These are phyloP conservation scores for Cytospora paraplurivora DNA, from an alignment of 2,329 filamentous ascomycete species.

Conservation along the genomic window DNA sequence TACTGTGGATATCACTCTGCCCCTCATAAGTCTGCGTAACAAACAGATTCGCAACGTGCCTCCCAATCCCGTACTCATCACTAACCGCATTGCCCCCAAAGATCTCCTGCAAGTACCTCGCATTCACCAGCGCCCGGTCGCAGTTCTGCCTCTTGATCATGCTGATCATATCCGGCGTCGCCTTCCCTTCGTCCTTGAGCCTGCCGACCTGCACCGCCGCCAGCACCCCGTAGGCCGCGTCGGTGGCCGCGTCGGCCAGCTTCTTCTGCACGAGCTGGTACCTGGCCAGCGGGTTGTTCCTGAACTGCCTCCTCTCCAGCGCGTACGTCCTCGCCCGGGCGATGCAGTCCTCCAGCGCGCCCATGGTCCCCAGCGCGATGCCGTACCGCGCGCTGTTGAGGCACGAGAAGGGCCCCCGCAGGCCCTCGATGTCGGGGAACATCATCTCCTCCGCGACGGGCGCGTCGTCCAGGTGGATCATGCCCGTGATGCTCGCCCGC, in stretches of 20 bases:
- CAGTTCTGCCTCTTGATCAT: conserved; percentile 99
- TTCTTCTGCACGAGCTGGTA: conserved; percentile 99
- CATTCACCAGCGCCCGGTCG: conserved; percentile 80
- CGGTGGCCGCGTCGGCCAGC: conserved; percentile 86
- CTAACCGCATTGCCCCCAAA: conserved; percentile 98
- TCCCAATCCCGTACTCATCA: conserved; percentile 93
- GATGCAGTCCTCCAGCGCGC: conserved; percentile 91
- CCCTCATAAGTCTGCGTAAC: conserved; percentile 98
- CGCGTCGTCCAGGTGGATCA: conserved; percentile 93
- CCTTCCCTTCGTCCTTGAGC: conserved; percentile 88
- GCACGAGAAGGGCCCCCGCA: conserved; percentile 88
- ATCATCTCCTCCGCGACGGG: conserved; percentile 90
- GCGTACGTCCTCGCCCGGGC: conserved; percentile 79
- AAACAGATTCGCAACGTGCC: conserved; percentile 94
- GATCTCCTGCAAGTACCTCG: conserved; percentile 84
- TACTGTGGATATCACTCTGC: conserved; percentile 95
- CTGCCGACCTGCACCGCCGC: conserved; percentile 89
- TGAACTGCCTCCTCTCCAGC: conserved; percentile 95
- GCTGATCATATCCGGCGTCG: conserved; percentile 91
- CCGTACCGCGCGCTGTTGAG: conserved; percentile 92
- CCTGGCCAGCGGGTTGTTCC: conserved; percentile 88
- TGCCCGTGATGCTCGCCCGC: conserved; percentile 90
- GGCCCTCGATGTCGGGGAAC: conserved; percentile 86
- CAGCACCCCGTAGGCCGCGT: conserved; percentile 87
- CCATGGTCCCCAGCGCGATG: conserved; percentile 91